Evolutionary conservation across 768 basidiomycete species (phyloP).

Genomic region (Suillus discolor): DNA sequence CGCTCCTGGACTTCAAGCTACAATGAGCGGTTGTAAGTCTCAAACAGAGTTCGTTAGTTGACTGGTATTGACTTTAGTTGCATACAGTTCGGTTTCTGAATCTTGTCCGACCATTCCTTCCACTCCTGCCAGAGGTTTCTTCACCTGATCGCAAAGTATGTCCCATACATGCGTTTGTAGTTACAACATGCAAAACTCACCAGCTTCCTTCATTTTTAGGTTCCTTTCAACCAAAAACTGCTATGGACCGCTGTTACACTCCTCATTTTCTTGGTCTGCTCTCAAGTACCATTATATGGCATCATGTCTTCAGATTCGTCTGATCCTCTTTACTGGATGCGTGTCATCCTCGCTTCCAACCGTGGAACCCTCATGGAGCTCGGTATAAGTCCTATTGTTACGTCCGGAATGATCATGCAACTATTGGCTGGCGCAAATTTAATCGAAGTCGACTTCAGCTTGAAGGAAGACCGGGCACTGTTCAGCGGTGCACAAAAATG

Average conservation of each 20-base stretch:
- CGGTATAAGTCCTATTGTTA: slow-evolving; percentile 96
- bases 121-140: slow-evolving; percentile 95
- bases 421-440: slow-evolving; percentile 96
- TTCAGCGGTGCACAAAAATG: slow-evolving; percentile 99
- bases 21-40: slow-evolving; percentile 81
- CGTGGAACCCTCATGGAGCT: slow-evolving; percentile 99
- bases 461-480: slow-evolving; percentile 96
- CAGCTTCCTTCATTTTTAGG: slow-evolving; percentile 45
- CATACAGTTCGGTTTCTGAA: slow-evolving; percentile 90
- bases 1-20: slow-evolving; percentile 34
- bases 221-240: slow-evolving; percentile 98
- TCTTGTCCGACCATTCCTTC: slow-evolving; percentile 97
- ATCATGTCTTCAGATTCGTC: slow-evolving; percentile 99
- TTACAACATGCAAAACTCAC: slow-evolving; percentile 11
- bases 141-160: slow-evolving; percentile 95
- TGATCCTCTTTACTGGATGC: slow-evolving; percentile 99
- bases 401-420: slow-evolving; percentile 99
- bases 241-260: slow-evolving; percentile 99
- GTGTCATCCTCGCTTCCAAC: slow-evolving; percentile 98
- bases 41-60: not conserved
- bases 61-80: slow-evolving; percentile 10
- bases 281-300: slow-evolving; percentile 97
- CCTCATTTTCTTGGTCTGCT: slow-evolving; percentile 99
- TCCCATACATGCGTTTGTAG: slow-evolving; percentile 15
- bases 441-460: slow-evolving; percentile 94